These are phyloP conservation scores for Lagenidium giganteum DNA, from an alignment of 352 stramenopile species.

Conservation along the genomic window DNA sequence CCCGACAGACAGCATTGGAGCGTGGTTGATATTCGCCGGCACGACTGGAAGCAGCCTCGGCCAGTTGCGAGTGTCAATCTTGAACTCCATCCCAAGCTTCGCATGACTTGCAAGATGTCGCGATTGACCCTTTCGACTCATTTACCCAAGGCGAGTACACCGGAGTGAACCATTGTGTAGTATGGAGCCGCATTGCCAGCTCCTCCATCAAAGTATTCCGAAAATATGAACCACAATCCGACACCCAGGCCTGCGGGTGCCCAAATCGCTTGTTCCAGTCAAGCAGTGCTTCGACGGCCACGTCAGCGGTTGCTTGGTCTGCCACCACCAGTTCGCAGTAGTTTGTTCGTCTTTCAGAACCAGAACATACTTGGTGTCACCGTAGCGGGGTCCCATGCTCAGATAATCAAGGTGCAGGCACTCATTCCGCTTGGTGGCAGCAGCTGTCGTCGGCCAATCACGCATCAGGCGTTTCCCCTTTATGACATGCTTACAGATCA, in stretches of 20 bases:
- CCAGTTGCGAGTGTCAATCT: conserved; percentile 9
- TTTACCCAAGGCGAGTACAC: conserved; percentile 14
- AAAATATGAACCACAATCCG: conserved; percentile 19
- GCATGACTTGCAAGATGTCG: conserved; percentile 10
- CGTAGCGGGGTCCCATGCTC: conserved; percentile 12
- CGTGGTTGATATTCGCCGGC: conserved; percentile 4
- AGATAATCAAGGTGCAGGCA: conserved; percentile 16
- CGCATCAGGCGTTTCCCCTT: conserved; percentile 4
- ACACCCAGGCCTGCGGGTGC: conserved; percentile 6
- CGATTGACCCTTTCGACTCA: conserved; percentile 10
- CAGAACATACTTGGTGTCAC: conserved; percentile 10
- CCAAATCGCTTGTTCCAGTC: conserved; percentile 19
- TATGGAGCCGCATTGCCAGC: neutral
- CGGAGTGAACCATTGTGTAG: neutral
- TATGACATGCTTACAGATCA: conserved; percentile 22
- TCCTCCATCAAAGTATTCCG: conserved; percentile 2
- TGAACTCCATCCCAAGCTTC: conserved; percentile 3
- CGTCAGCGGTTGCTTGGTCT: neutral
- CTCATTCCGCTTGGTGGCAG: conserved; percentile 16
- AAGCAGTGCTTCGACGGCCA: conserved; percentile 9
- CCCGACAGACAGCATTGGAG: conserved; percentile 2
- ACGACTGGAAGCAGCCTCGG: conserved; percentile 5
- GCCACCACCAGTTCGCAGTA: conserved; percentile 16
- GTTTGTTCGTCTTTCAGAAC: conserved; percentile 21
- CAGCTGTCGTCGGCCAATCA: conserved; percentile 3